phyloP scores from a whole-genome alignment of 1,284 basidiomycete species.

The Microbotryum scabiosae region DNA sequence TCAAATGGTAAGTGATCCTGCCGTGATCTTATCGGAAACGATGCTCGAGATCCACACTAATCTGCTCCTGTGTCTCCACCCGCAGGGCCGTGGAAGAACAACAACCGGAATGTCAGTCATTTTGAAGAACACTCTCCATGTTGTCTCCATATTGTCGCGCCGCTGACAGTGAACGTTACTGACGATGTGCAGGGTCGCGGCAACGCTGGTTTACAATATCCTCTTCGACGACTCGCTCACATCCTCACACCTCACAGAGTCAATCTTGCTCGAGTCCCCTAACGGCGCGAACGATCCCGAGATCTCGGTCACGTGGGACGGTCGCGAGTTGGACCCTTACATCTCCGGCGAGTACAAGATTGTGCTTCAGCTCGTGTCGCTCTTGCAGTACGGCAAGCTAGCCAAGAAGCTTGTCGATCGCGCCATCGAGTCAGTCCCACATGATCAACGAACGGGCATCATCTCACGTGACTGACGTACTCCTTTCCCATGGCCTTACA shows the following conservation, averaged over 20 bases:
- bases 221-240: slow-evolving; percentile 36
- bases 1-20: slow-evolving; percentile 39
- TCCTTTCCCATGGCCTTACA: not conserved
- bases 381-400: slow-evolving; percentile 68
- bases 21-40: not conserved
- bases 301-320: slow-evolving; percentile 32
- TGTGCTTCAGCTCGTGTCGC: slow-evolving; percentile 85
- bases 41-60: not conserved
- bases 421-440: slow-evolving; percentile 55
- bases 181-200: slow-evolving; percentile 52
- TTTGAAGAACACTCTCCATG: too few relatives aligned
- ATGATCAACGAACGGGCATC: not conserved
- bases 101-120: slow-evolving; percentile 68
- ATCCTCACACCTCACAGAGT: slow-evolving; percentile 9
- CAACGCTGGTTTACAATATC: slow-evolving; percentile 75
- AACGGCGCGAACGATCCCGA: slow-evolving; percentile 21
- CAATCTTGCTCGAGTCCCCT: not conserved
- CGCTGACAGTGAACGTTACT: not conserved
- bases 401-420: slow-evolving; percentile 89
- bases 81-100: slow-evolving; percentile 47
- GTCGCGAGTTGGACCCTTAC: slow-evolving; percentile 39
- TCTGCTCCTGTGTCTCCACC: not conserved
- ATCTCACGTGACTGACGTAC: not conserved
- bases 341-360: slow-evolving; percentile 86
- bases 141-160: too few relatives aligned